These are phyloP conservation scores for Citrus hindsii DNA, from an alignment of 345 rosid genomes.

Conservation along the genomic window DNA sequence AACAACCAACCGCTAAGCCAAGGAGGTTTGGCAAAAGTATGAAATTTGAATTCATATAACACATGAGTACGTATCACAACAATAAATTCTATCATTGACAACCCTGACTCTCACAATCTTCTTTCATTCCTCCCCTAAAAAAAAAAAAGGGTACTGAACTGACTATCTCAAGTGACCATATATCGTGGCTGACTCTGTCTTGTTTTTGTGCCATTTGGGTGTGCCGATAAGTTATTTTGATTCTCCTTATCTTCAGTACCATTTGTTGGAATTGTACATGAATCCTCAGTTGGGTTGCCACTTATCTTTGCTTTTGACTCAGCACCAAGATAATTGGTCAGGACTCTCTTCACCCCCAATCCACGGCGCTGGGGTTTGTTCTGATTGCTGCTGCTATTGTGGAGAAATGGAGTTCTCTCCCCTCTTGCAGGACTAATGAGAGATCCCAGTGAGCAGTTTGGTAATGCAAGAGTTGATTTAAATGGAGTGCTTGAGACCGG, in stretches of 20 bases:
- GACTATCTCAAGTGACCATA: constrained; percentile 31
- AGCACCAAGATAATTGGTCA: constrained; percentile 74
- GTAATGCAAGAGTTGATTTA: constrained; percentile 61
- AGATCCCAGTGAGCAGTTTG: constrained; percentile 66
- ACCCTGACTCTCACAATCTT: not conserved
- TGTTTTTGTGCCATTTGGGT: constrained; percentile 13
- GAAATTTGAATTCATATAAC: not conserved
- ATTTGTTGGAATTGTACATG: constrained; percentile 26
- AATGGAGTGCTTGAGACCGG: constrained; percentile 65
- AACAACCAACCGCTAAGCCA: not conserved
- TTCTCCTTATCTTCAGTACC: constrained; percentile 18
- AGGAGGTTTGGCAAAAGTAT: not conserved
- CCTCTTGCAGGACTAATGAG: constrained; percentile 59
- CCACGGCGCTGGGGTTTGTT: constrained; percentile 66
- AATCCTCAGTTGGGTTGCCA: constrained; percentile 38
- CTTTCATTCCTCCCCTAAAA: not conserved
- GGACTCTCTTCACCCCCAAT: constrained; percentile 76
- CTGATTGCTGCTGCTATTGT: constrained; percentile 26
- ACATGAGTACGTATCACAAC: not conserved
- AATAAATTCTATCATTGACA: not conserved
- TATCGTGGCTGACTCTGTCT: constrained; percentile 37
- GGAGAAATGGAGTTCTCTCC: constrained; percentile 67
- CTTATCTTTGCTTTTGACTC: constrained; percentile 61
- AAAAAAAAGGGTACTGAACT: not conserved
- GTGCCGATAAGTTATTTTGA: constrained; percentile 20